Evolutionary conservation across 192 early-diverging fungal species (phyloP).

Genomic region (Glomus cerebriforme): DNA sequence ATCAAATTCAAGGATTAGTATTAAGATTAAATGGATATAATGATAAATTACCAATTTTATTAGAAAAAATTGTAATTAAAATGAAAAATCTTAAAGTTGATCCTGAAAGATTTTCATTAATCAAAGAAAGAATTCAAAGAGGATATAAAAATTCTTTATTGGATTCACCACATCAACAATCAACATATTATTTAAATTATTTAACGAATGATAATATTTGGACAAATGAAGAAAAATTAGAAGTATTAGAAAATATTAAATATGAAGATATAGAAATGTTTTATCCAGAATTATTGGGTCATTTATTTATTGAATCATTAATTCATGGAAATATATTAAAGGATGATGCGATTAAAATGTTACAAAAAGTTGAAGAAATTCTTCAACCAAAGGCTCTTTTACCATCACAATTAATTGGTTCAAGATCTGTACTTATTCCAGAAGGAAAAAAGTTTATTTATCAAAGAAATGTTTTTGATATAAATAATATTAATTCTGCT

Average conservation of each 20-base stretch:
- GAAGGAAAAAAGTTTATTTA: conserved; percentile 52
- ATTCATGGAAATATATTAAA: conserved; percentile 82
- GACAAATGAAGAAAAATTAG: conserved; percentile 73
- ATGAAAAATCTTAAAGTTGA: conserved; percentile 67
- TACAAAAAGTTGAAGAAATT: conserved; percentile 56
- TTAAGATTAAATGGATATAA: conserved; percentile 97
- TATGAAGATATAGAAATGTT: conserved; percentile 74
- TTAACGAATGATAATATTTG: conserved; percentile 75
- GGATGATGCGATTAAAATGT: conserved; percentile 64
- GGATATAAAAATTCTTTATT: conserved; percentile 76
- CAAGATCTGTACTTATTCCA: conserved; percentile 57
- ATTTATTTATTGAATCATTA: conserved; percentile 75
- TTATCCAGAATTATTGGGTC: conserved; percentile 68
- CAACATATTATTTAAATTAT: conserved; percentile 75
- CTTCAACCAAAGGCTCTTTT: conserved; percentile 64
- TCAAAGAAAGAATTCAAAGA: conserved; percentile 76
- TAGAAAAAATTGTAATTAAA: conserved; percentile 68
- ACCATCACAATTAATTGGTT: conserved; percentile 53
- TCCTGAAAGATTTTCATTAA: conserved; percentile 71
- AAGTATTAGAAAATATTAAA: conserved; percentile 69
- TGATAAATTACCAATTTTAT: conserved; percentile 75
- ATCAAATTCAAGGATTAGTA: conserved; percentile 68
- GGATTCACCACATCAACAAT: conserved; percentile 80
- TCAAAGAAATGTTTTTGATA: conserved; percentile 65
- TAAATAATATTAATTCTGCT: conserved; percentile 84